phyloP scores from a whole-genome alignment of 371 early-diverging fungal species.

The Apophysomyces sp. region DNA sequence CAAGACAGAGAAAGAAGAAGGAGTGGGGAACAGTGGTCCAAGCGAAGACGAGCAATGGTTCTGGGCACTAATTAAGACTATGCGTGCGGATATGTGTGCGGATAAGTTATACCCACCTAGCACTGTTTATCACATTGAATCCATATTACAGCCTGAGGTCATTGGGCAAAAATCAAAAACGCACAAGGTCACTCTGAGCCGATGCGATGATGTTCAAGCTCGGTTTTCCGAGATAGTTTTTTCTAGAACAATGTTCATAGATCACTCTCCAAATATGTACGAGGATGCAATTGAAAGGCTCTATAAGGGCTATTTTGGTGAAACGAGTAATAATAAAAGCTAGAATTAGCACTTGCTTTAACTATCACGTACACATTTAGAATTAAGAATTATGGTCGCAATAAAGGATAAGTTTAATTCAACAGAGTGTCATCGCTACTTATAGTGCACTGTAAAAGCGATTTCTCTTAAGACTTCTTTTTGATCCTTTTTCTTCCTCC shows the following conservation, averaged over 20 bases:
- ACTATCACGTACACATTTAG: too few relatives aligned
- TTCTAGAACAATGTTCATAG: conserved; percentile 69
- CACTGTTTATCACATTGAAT: conserved; percentile 65
- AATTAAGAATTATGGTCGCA: too few relatives aligned
- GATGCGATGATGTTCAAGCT: conserved; percentile 65
- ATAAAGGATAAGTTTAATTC: too few relatives aligned
- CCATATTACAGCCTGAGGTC: conserved; percentile 34
- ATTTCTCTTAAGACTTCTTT: too few relatives aligned
- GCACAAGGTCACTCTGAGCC: conserved; percentile 51
- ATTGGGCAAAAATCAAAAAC: conserved; percentile 27
- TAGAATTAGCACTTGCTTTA: neutral
- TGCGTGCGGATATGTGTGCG: conserved; percentile 77
- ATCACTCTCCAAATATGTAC: conserved; percentile 72
- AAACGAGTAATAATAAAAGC: neutral
- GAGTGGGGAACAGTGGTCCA: conserved; percentile 28
- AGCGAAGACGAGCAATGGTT: conserved; percentile 70
- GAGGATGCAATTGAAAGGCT: conserved; percentile 46
- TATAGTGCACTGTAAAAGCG: too few relatives aligned
- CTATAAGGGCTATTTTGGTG: conserved; percentile 29
- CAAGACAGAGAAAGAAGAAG: conserved; percentile 17
- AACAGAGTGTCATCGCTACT: too few relatives aligned
- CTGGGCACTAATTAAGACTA: conserved; percentile 77
- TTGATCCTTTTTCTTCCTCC: neutral
- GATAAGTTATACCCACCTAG: conserved; percentile 83
- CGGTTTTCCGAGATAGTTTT: conserved; percentile 71